These are phyloP conservation scores for Calonectria pauciramosa DNA, from an alignment of 2,329 filamentous ascomycete species.

Conservation along the genomic window DNA sequence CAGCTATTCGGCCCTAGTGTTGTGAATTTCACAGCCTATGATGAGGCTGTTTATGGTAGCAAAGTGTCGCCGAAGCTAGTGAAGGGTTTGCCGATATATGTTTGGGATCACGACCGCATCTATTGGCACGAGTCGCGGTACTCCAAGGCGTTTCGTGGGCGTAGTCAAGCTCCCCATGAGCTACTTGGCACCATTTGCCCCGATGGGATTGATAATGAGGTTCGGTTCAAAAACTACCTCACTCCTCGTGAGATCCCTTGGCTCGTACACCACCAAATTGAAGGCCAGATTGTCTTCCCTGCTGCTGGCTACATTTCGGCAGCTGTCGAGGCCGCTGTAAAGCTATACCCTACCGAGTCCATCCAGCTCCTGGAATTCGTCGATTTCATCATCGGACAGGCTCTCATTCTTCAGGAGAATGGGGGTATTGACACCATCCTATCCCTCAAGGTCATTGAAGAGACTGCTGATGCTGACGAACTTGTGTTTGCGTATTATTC, in stretches of 20 bases:
- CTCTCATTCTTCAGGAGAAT: neutral
- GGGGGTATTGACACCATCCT: neutral
- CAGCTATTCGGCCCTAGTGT: neutral
- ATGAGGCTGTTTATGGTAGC: neutral
- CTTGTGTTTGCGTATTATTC: neutral
- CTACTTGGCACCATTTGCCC: neutral
- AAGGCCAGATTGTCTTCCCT: conserved; percentile 55
- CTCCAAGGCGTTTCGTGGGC: neutral
- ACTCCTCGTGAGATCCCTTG: conserved; percentile 48
- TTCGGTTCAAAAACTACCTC: neutral
- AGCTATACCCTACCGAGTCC: neutral
- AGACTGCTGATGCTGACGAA: neutral
- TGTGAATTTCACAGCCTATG: neutral
- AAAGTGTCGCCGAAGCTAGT: neutral
- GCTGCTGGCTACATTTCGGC: conserved; percentile 54
- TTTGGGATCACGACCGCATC: neutral
- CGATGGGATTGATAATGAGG: neutral
- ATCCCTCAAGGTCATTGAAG: neutral
- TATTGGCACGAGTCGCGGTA: neutral
- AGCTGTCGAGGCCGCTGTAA: conserved; percentile 48
- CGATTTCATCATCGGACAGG: neutral
- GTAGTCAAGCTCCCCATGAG: neutral
- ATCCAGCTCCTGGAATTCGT: neutral
- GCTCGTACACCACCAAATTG: conserved; percentile 54
- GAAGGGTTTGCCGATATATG: neutral